Percentiles rank a stretch among this genome's conserved stretches.
Evolutionary conservation across 1,284 basidiomycete species (phyloP).

Genomic region (Melampsora americana): DNA sequence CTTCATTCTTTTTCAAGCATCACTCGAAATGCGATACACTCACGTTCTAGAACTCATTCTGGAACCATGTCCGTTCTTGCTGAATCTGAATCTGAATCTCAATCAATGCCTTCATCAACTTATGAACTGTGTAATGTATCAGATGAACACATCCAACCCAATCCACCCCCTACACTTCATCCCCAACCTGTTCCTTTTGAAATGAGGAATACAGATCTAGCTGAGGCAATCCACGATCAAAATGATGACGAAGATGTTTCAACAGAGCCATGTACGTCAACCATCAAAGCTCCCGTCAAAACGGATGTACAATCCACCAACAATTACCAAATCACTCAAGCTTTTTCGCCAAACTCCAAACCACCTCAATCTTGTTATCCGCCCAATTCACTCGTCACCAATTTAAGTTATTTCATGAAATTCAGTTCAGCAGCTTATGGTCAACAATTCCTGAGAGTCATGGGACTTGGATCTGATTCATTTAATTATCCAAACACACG

Average conservation of each 20-base stretch:
- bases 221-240: background rate
- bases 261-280: background rate
- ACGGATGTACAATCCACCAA: conserved; percentile 5
- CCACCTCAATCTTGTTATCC: conserved; percentile 54
- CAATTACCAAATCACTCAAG: conserved; percentile 13
- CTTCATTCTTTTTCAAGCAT: no score
- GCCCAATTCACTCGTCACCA: conserved; percentile 56
- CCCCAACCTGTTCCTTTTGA: background rate
- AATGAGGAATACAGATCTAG: no score
- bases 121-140: background rate
- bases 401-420: conserved; percentile 58
- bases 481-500: conserved; percentile 58
- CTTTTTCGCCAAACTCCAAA: background rate
- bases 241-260: no score
- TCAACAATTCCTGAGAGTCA: conserved; percentile 56
- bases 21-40: no score
- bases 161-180: background rate
- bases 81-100: conserved; percentile 6
- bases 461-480: conserved; percentile 55
- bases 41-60: no score
- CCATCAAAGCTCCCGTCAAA: background rate
- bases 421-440: conserved; percentile 58
- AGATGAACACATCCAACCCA: background rate
- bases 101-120: background rate
- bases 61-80: background rate